phyloP scores from a whole-genome alignment of 495 filamentous ascomycete genomes.

The Xanthoparmelia taractica region DNA sequence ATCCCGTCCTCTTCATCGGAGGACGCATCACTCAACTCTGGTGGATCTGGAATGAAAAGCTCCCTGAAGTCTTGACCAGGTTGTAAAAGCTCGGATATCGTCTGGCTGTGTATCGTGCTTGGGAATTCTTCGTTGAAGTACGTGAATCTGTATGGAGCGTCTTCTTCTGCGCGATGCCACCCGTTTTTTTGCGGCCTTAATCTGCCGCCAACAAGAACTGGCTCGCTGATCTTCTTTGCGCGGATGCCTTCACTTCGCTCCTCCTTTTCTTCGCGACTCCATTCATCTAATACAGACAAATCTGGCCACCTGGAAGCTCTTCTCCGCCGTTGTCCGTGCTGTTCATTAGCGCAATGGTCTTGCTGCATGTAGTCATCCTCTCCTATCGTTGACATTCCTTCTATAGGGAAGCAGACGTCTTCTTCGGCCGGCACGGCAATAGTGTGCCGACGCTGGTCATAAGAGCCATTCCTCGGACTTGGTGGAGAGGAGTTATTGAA shows the following conservation, averaged over 20 bases:
- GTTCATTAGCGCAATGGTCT: conserved; percentile 32
- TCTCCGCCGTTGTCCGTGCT: conserved; percentile 44
- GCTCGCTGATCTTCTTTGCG: conserved; percentile 87
- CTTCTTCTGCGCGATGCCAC: conserved; percentile 86
- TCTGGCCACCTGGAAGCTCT: conserved; percentile 57
- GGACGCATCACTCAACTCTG: conserved; percentile 54
- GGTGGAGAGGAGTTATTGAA: conserved; percentile 28
- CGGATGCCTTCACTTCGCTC: conserved; percentile 78
- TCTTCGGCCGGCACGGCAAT: conserved; percentile 57
- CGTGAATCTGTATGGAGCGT: conserved; percentile 88
- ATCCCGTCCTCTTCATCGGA: conserved; percentile 49
- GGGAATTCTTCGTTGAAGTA: conserved; percentile 97
- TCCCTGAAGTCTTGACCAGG: conserved; percentile 75
- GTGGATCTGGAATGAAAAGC: conserved; percentile 71
- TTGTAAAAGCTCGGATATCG: conserved; percentile 82
- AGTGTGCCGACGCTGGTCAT: conserved; percentile 42
- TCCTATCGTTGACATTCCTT: conserved; percentile 66
- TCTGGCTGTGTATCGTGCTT: conserved; percentile 90
- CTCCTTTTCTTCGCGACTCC: conserved; percentile 87
- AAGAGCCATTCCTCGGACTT: conserved; percentile 32
- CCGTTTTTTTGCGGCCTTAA: conserved; percentile 67
- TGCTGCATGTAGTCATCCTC: conserved; percentile 59
- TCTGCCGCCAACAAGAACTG: conserved; percentile 80
- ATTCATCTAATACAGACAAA: conserved; percentile 73
- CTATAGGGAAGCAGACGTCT: conserved; percentile 89